Conservation (phyloP, 495 filamentous ascomycete species). For the Penicillium manginii region DNA sequence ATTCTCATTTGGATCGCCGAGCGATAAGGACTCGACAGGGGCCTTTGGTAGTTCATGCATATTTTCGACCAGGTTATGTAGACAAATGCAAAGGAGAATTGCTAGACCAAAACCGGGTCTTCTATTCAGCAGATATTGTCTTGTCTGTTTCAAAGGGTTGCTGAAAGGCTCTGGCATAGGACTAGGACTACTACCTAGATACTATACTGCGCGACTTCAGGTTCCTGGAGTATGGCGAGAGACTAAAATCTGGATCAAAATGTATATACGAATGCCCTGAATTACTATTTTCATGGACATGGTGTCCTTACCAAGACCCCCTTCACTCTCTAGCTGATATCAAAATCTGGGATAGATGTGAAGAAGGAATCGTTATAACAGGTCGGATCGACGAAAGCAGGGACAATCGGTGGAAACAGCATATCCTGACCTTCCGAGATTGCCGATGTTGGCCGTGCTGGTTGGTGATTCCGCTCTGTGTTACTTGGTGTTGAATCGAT, state of each 20-base stretch:
- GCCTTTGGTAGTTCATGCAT: not conserved
- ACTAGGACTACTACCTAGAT: too few species aligned
- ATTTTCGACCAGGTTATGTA: not conserved
- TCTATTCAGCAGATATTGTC: too few species aligned
- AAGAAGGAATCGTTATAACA: conserved; percentile 41
- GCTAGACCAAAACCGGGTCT: too few species aligned
- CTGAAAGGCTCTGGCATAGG: too few species aligned
- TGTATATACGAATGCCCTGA: too few species aligned
- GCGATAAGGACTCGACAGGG: not conserved
- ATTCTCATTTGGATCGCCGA: conserved; percentile 5
- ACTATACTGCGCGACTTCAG: too few species aligned
- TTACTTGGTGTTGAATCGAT: conserved; percentile 26
- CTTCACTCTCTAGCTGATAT: conserved; percentile 21
- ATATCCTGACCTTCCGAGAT: conserved; percentile 33
- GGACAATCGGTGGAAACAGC: conserved; percentile 31
- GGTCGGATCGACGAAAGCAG: conserved; percentile 39
- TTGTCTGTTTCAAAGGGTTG: too few species aligned
- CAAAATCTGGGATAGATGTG: conserved; percentile 33
- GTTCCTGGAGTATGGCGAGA: not conserved
- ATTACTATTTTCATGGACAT: not conserved
- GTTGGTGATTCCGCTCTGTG: conserved; percentile 21
- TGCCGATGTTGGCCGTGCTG: conserved; percentile 16
- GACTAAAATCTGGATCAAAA: too few species aligned
- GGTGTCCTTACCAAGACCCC: not conserved
- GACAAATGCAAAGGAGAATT: too few species aligned